phyloP scores from a whole-genome alignment of 352 stramenopile species.

The Phytopythium helicoides region DNA sequence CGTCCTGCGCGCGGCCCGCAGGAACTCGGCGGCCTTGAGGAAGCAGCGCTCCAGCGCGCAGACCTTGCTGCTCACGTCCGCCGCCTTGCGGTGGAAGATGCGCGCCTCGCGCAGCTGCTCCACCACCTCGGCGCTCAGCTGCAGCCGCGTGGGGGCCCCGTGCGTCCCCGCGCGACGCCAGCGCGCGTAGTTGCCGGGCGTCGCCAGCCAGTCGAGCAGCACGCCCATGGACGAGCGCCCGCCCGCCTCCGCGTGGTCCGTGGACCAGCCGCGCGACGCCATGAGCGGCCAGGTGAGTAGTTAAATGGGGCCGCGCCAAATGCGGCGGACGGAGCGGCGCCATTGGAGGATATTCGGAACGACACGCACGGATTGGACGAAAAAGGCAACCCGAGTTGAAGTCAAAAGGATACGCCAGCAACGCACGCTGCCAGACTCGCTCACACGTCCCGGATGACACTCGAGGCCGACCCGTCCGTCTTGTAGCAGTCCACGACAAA shows the following conservation, averaged over 20 bases:
- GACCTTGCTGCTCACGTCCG: slow-evolving; percentile 27
- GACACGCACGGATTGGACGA: no score
- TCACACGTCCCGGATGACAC: slow-evolving; percentile 44
- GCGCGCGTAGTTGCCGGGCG: slow-evolving; percentile 35
- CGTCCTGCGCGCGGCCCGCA: slow-evolving; percentile 20
- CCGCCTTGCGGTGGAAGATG: slow-evolving; percentile 19
- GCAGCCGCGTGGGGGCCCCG: not conserved
- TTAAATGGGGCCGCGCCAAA: no score
- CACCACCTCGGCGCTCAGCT: slow-evolving; percentile 30
- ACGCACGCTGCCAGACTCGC: no score
- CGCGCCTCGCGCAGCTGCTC: slow-evolving; percentile 15
- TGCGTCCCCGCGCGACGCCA: slow-evolving; percentile 18
- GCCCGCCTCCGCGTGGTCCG: slow-evolving; percentile 19
- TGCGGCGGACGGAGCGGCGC: no score
- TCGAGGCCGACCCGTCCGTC: slow-evolving; percentile 6
- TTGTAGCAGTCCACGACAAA: slow-evolving; percentile 64
- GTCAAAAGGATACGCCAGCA: no score
- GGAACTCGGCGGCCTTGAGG: slow-evolving; percentile 18
- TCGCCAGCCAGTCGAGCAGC: slow-evolving; percentile 43
- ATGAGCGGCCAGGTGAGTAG: no score
- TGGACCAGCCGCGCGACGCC: slow-evolving; percentile 15
- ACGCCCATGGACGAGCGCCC: slow-evolving; percentile 48
- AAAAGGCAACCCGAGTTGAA: no score
- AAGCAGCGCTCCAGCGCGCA: slow-evolving; percentile 32
- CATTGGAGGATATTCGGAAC: no score